Conservation (phyloP, 441 rosid species). For the Syzygium malaccense region DNA sequence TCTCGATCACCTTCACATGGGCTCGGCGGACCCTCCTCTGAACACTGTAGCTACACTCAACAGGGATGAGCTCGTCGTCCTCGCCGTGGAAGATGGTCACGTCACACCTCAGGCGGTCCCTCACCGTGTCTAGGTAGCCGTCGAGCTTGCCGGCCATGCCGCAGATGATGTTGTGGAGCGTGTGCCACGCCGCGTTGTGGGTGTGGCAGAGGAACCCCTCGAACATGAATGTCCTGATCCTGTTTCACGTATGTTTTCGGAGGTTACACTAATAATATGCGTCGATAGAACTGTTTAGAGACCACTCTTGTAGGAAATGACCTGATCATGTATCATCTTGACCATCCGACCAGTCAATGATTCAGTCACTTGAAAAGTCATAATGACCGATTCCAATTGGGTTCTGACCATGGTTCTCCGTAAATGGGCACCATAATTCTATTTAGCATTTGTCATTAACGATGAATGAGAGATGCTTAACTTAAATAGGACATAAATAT, state of each 20-base stretch:
- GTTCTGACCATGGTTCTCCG: no score
- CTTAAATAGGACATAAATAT: background rate
- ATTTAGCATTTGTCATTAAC: no score
- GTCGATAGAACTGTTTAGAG: no score
- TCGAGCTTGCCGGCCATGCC: conserved; percentile 86
- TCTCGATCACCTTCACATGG: conserved; percentile 50
- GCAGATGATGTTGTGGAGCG: conserved; percentile 88
- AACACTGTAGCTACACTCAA: conserved; percentile 75
- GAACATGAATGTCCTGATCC: conserved; percentile 67
- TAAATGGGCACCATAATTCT: no score
- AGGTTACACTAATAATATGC: background rate
- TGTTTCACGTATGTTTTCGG: conserved; percentile 8
- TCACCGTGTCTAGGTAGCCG: conserved; percentile 52
- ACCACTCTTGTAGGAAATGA: no score
- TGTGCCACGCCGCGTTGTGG: conserved; percentile 94
- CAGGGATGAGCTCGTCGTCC: conserved; percentile 77
- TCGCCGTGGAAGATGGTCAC: conserved; percentile 70
- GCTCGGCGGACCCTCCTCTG: conserved; percentile 60
- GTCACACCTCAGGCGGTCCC: conserved; percentile 48
- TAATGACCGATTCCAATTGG: no score
- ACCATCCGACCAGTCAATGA: no score
- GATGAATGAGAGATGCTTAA: background rate
- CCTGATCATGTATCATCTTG: no score
- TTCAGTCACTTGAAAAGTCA: no score
- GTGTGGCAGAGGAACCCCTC: conserved; percentile 97